Conservation (phyloP, 2,329 filamentous ascomycete species). For the Meredithiella fracta region DNA sequence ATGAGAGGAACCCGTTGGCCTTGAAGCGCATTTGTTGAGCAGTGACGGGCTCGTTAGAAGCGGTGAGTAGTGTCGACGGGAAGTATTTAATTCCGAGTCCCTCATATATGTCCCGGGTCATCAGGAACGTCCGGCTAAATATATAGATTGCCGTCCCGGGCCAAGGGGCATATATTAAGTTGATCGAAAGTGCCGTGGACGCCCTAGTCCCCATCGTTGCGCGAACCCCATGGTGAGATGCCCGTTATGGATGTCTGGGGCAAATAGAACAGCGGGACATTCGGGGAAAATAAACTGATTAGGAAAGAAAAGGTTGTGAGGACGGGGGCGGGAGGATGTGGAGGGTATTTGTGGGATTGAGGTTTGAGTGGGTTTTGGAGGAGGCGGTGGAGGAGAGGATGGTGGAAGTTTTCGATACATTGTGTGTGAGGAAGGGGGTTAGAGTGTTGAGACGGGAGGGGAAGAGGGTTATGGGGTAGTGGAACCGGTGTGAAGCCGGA, state of each 20-base stretch:
- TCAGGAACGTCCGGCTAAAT: constrained; percentile 15
- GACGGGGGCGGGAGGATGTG: constrained; percentile 38
- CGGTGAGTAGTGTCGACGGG: constrained; percentile 37
- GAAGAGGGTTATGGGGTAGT: neutral
- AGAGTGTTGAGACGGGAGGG: neutral
- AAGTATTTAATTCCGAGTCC: constrained; percentile 18
- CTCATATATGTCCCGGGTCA: neutral
- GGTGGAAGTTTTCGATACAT: constrained; percentile 59
- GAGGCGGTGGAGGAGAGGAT: constrained; percentile 55
- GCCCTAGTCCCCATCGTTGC: constrained; percentile 35
- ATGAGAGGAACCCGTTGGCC: constrained; percentile 40
- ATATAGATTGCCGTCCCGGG: constrained; percentile 48
- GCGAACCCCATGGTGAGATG: constrained; percentile 40
- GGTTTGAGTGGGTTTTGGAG: constrained; percentile 54
- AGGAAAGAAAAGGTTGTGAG: constrained; percentile 33
- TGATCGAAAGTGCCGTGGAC: constrained; percentile 33
- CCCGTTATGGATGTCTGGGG: constrained; percentile 46
- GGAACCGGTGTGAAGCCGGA: neutral
- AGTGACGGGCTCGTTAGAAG: constrained; percentile 18
- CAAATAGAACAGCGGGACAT: constrained; percentile 34
- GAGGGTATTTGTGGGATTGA: constrained; percentile 52
- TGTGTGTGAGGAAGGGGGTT: constrained; percentile 49
- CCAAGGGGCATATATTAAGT: constrained; percentile 50
- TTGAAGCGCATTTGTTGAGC: constrained; percentile 5
- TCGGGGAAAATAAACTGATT: constrained; percentile 30